Evolutionary conservation across 208 protist genomes (phyloP), one percentile per base, ranked within the genome.

Genomic region (Acanthamoeba quina): DNA sequence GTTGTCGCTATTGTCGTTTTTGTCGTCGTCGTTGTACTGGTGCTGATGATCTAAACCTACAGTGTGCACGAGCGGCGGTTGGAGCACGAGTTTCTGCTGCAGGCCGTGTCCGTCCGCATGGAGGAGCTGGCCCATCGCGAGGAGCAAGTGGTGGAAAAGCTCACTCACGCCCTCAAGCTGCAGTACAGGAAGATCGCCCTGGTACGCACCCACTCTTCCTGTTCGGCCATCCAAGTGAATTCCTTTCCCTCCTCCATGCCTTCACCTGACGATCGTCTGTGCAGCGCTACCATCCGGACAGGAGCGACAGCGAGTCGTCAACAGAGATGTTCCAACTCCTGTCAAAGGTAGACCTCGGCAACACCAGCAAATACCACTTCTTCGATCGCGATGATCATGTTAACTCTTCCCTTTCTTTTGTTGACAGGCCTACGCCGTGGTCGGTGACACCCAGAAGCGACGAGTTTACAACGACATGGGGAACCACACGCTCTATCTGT

Each of bases 291-390:
- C 70, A 80, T 19, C 70, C 70, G 10, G 70, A 80, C 24, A 24
- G 70, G 29, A 80, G 70, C 24, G 41, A 80, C 10, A 80, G 15
- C 41, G 70, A 80, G 15, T 26, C 70, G 24, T 34, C 70, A 5
- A 80, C 70, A 24, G 70, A 80, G 41, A 80, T 80, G 70, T 80
- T 80, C 24, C 70, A 80, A 24, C 70, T 80, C 17, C 34, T 80
- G 2, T 47, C 70, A 3, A 80, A 80, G 70, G 70, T 74, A 72
- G 44, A 5, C 4, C 37, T 41, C 37, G 7, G 44, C 44, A 47
- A 47, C 44, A 47, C 44, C 37, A 41, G 44, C 44, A 13, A 13
- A 52, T 17, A 11, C 0, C 47, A 15, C 47, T 52, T 52, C 13
- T 11, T 11, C 47, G 15, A 11, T 3, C 34, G 34, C 34, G 34